A percentile compares a stretch with the other conserved stretches of the same genome.
These are phyloP conservation scores for Leptographium procerum DNA, from an alignment of 2,329 filamentous ascomycete genomes.

Conservation along the genomic window DNA sequence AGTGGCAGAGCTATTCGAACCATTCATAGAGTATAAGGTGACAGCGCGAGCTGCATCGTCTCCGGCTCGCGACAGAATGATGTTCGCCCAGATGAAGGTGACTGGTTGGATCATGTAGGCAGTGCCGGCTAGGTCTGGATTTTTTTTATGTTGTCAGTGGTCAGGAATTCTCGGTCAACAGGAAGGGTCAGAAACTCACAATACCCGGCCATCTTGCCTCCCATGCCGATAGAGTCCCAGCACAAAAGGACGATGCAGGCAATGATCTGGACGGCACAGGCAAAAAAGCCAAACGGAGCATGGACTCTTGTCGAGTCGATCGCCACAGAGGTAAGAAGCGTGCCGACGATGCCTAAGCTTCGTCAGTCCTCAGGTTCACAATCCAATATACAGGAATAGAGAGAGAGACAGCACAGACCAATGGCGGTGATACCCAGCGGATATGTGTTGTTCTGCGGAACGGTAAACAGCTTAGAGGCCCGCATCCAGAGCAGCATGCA, in stretches of 20 bases:
- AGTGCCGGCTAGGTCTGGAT: background rate
- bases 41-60: background rate
- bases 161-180: background rate
- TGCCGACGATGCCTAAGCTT: background rate
- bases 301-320: background rate
- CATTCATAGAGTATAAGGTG: background rate
- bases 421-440: conserved; percentile 43
- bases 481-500: conserved; percentile 40
- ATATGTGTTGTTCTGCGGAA: conserved; percentile 42
- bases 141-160: background rate
- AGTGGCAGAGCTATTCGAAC: background rate
- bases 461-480: conserved; percentile 29
- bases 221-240: background rate
- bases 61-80: background rate
- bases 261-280: background rate
- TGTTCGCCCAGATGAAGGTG: background rate
- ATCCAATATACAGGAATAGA: too few species aligned
- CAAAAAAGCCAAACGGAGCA: background rate
- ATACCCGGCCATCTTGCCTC: background rate
- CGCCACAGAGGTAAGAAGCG: background rate
- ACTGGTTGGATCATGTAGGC: conserved; percentile 1
- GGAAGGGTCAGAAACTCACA: background rate
- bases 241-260: background rate
- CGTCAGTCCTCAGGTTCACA: background rate
- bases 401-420: conserved; percentile 20